These are phyloP conservation scores for Rubia balearica DNA, from an alignment of 305 asterid species.

Conservation along the genomic window DNA sequence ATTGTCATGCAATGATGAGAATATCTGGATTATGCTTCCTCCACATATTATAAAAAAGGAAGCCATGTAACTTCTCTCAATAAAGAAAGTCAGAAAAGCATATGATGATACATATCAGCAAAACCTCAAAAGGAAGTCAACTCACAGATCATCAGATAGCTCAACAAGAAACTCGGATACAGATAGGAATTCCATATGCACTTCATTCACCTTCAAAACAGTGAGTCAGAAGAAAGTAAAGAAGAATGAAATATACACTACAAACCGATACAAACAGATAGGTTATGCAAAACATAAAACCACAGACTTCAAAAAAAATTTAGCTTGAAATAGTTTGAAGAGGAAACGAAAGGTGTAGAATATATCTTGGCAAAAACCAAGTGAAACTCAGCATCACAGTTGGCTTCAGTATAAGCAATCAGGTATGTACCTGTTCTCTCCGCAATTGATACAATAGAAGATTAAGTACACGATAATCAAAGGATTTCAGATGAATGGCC, in stretches of 20 bases:
- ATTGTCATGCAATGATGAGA: conserved; percentile 27
- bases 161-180: conserved; percentile 87
- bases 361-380: background rate
- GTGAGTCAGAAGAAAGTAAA: conserved; percentile 32
- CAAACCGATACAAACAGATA: background rate
- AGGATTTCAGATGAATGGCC: conserved; percentile 85
- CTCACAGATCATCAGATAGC: conserved; percentile 91
- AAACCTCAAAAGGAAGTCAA: conserved; percentile 20
- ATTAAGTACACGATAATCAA: conserved; percentile 85
- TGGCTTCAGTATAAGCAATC: conserved; percentile 3
- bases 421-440: conserved; percentile 52
- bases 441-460: conserved; percentile 70
- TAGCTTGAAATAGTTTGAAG: background rate
- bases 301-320: background rate
- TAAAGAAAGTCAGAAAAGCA: conserved; percentile 3
- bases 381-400: background rate
- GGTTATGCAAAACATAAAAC: background rate
- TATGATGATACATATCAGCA: background rate
- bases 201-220: conserved; percentile 73
- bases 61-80: conserved; percentile 6
- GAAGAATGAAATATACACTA: conserved; percentile 19
- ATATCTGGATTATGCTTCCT: conserved; percentile 29
- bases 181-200: conserved; percentile 88
- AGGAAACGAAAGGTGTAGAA: background rate
- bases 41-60: conserved; percentile 15